These are phyloP conservation scores for Penicillium pancosmium DNA, from an alignment of 495 filamentous ascomycete genomes.

Conservation along the genomic window DNA sequence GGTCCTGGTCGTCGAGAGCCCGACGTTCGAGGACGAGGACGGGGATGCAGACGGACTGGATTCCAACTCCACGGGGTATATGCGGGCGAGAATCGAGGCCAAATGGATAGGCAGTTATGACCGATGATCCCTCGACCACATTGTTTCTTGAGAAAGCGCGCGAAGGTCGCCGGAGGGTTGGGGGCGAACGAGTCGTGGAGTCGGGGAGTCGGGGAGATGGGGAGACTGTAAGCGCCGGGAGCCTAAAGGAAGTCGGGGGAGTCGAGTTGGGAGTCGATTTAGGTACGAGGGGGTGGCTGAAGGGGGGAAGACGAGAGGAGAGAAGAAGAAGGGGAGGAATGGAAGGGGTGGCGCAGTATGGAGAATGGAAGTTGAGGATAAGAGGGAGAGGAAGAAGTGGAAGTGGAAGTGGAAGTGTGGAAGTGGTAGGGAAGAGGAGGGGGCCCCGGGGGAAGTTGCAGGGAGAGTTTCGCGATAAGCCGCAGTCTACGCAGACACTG, in stretches of 20 bases:
- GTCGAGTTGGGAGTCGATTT: constrained; percentile 2
- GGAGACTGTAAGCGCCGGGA: neutral
- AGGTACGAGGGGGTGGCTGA: constrained; percentile 9
- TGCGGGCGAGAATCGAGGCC: neutral
- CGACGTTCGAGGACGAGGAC: constrained; percentile 1
- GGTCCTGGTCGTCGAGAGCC: neutral
- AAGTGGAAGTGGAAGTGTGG: constrained; percentile 2
- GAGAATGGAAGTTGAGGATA: constrained; percentile 4
- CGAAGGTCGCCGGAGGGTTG: constrained; percentile 11
- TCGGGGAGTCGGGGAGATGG: constrained; percentile 4
- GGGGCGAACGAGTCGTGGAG: neutral
- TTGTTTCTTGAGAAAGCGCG: constrained; percentile 33
- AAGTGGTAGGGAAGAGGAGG: constrained; percentile 8
- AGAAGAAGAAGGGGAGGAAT: constrained; percentile 1
- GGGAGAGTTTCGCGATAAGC: neutral
- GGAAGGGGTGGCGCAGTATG: neutral
- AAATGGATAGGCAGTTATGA: constrained; percentile 29
- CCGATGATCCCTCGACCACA: constrained; percentile 36
- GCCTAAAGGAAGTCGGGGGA: neutral
- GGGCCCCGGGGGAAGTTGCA: constrained; percentile 14
- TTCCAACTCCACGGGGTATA: constrained; percentile 18
- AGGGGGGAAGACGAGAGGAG: constrained; percentile 8
- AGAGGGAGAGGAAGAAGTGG: constrained; percentile 9
- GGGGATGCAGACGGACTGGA: constrained; percentile 17
- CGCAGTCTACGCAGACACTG: too few species aligned